These are phyloP conservation scores for Trematosphaeria pertusa DNA, from an alignment of 2,329 filamentous ascomycete genomes.

Conservation along the genomic window DNA sequence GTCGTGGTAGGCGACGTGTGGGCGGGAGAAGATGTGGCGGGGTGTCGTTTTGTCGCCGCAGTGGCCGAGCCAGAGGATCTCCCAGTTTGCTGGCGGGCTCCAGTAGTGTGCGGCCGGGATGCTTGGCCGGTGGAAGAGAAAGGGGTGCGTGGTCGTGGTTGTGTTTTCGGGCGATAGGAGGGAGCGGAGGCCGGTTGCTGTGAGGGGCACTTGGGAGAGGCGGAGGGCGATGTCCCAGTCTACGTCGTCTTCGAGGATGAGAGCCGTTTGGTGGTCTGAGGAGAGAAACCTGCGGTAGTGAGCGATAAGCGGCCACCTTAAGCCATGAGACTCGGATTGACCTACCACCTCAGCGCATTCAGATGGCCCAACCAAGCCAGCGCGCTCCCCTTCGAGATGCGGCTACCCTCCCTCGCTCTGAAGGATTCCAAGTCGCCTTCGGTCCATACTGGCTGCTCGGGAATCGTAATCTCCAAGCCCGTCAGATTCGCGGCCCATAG, in stretches of 20 bases:
- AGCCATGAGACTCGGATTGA: constrained; percentile 8
- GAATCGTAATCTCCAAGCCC: constrained; percentile 47
- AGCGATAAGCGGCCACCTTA: constrained; percentile 14
- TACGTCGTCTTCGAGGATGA: constrained; percentile 51
- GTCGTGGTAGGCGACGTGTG: constrained; percentile 36
- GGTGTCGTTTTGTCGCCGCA: constrained; percentile 33
- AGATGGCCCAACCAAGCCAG: constrained; percentile 53
- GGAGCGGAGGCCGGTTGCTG: constrained; percentile 35
- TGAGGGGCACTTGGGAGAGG: constrained; percentile 39
- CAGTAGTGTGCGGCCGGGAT: constrained; percentile 5
- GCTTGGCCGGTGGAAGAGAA: neutral
- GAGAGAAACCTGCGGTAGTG: constrained; percentile 38
- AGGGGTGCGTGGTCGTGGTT: constrained; percentile 18
- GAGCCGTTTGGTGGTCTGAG: constrained; percentile 37
- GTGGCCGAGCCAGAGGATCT: constrained; percentile 46
- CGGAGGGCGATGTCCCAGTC: constrained; percentile 50
- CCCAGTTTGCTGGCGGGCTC: constrained; percentile 33
- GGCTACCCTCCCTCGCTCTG: constrained; percentile 29
- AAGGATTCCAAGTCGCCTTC: constrained; percentile 41
- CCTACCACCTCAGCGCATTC: constrained; percentile 43
- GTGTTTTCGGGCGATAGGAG: constrained; percentile 33
- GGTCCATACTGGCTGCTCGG: constrained; percentile 47
- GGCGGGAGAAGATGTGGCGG: constrained; percentile 16
- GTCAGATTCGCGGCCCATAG: constrained; percentile 49
- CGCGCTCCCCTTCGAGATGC: constrained; percentile 45